Evolutionary conservation across 257 asterid genomes (phyloP).

Genomic region (Eucommia ulmoides): DNA sequence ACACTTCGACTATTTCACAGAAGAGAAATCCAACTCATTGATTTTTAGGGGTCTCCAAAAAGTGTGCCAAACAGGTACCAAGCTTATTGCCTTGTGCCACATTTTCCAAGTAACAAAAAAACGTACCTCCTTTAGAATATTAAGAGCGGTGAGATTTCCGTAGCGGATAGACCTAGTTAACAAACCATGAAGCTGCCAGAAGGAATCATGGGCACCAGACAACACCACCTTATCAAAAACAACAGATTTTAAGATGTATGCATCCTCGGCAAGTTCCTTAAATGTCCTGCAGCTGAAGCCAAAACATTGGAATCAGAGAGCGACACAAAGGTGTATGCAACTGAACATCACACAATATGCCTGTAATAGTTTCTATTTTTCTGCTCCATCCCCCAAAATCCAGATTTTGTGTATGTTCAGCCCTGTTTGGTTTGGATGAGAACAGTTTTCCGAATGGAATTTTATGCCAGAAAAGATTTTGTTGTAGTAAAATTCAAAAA

Average conservation of each 20-base stretch:
- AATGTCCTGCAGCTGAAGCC: constrained; percentile 22
- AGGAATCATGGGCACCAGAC: constrained; percentile 13
- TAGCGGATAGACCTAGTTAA: constrained; percentile 14
- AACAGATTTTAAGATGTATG: constrained; percentile 12
- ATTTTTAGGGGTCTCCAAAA: not conserved
- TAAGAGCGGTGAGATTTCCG: constrained; percentile 11
- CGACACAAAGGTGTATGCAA: not conserved
- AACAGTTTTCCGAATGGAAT: not conserved
- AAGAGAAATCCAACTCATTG: not conserved
- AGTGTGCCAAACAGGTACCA: too few species aligned
- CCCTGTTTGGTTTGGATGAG: not conserved
- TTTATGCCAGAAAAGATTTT: not conserved
- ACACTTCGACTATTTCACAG: not conserved
- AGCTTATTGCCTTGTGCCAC: too few species aligned
- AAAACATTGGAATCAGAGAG: constrained; percentile 8
- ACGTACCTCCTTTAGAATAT: constrained; percentile 7
- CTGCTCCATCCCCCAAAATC: not conserved
- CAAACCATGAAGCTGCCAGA: constrained; percentile 16
- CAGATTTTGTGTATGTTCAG: not conserved
- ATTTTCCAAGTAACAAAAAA: too few species aligned
- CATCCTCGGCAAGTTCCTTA: constrained; percentile 18
- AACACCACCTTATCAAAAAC: constrained; percentile 9
- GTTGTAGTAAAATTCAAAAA: too few species aligned
- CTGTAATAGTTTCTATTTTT: too few species aligned
- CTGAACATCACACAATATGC: too few species aligned